Conservation (phyloP, 2,329 filamentous ascomycete genomes). For the Cordyceps militaris region DNA sequence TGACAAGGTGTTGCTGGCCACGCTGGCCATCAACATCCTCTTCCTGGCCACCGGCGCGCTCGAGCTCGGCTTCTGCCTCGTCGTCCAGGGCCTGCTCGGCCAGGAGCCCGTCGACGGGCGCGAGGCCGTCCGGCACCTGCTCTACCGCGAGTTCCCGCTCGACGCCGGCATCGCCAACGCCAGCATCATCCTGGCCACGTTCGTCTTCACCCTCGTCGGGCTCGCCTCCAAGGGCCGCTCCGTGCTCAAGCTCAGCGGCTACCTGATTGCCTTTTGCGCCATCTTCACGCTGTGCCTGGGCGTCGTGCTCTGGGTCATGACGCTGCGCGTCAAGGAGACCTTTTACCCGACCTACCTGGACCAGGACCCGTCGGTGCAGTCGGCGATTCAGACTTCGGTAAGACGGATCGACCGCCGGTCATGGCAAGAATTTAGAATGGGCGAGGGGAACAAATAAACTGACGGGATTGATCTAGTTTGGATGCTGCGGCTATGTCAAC, state of each 20-base stretch:
- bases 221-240: slow-evolving; percentile 58
- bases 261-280: slow-evolving; percentile 53
- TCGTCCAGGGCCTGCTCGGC: slow-evolving; percentile 41
- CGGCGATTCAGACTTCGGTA: slow-evolving; percentile 64
- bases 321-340: slow-evolving; percentile 58
- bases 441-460: slow-evolving; percentile 6
- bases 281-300: slow-evolving; percentile 61
- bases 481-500: slow-evolving; percentile 76
- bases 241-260: slow-evolving; percentile 65
- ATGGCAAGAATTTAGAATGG: not conserved
- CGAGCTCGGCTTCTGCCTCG: slow-evolving; percentile 48
- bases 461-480: slow-evolving; percentile 44
- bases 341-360: slow-evolving; percentile 54
- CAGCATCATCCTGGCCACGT: slow-evolving; percentile 63
- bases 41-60: slow-evolving; percentile 48
- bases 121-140: slow-evolving; percentile 43
- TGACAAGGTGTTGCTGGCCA: slow-evolving; percentile 47
- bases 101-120: slow-evolving; percentile 29
- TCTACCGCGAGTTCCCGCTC: slow-evolving; percentile 48
- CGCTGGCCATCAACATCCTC: slow-evolving; percentile 40
- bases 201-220: slow-evolving; percentile 63
- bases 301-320: slow-evolving; percentile 65
- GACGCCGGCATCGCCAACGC: slow-evolving; percentile 66
- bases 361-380: slow-evolving; percentile 52
- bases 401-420: slow-evolving; percentile 19